Conservation (phyloP, 2,329 filamentous ascomycete genomes). For the Stromatinia cepivora region DNA sequence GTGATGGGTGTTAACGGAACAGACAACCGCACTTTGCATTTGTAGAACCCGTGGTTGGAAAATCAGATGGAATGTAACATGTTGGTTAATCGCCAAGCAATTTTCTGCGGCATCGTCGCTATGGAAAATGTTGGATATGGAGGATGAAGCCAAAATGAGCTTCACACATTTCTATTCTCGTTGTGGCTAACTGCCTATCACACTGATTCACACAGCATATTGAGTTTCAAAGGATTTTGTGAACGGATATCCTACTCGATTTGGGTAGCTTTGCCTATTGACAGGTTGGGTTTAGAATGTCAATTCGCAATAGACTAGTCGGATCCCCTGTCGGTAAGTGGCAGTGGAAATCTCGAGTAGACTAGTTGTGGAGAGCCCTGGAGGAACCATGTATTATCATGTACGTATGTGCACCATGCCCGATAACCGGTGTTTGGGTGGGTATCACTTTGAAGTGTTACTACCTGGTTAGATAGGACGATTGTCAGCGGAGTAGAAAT, state of each 20-base stretch:
- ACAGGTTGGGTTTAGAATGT: neutral
- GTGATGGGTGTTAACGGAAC: slow-evolving; percentile 13
- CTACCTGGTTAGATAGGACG: slow-evolving; percentile 7
- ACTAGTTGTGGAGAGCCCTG: slow-evolving; percentile 12
- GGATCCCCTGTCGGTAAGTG: neutral
- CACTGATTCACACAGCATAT: no score
- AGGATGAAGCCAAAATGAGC: slow-evolving; percentile 1
- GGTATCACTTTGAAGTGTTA: slow-evolving; percentile 4
- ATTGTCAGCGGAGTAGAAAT: slow-evolving; percentile 15
- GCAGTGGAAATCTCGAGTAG: slow-evolving; percentile 2
- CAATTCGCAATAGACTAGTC: slow-evolving; percentile 8
- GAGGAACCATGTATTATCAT: slow-evolving; percentile 21
- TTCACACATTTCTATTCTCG: slow-evolving; percentile 2
- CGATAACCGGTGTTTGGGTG: slow-evolving; percentile 23
- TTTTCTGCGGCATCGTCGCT: slow-evolving; percentile 8
- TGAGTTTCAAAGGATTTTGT: neutral
- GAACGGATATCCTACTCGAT: neutral
- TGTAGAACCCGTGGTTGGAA: slow-evolving; percentile 5
- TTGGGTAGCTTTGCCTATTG: neutral
- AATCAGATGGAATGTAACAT: neutral
- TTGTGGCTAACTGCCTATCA: slow-evolving; percentile 11
- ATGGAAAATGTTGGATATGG: neutral
- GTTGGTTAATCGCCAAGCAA: neutral
- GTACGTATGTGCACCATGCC: slow-evolving; percentile 22
- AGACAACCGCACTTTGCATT: neutral